Evolutionary conservation across 805 yeast genomes (phyloP).

Genomic region (Cyberlindnera xishuangbannaensis): DNA sequence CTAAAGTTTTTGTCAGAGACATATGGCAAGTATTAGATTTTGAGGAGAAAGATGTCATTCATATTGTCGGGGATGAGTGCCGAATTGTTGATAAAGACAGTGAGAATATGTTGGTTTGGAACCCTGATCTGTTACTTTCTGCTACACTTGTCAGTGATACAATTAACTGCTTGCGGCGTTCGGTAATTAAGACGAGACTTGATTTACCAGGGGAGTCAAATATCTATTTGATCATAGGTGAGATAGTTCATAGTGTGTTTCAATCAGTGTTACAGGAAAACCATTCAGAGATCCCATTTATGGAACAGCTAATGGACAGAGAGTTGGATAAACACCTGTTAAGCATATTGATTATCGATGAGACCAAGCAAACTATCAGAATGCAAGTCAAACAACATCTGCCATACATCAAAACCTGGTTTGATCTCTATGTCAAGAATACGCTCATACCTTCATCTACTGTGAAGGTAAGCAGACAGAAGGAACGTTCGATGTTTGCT

Average conservation of each 20-base stretch:
- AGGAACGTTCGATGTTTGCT: conserved; percentile 37
- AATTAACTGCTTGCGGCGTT: conserved; percentile 63
- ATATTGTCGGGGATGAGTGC: conserved; percentile 43
- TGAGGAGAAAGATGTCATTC: conserved; percentile 50
- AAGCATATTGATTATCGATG: conserved; percentile 51
- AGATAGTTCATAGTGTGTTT: conserved; percentile 71
- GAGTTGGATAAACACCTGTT: conserved; percentile 39
- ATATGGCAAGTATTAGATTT: conserved; percentile 51
- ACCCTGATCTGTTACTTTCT: conserved; percentile 78
- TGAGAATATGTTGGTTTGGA: conserved; percentile 63
- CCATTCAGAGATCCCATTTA: conserved; percentile 23
- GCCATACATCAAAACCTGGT: conserved; percentile 49
- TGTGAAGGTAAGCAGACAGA: conserved; percentile 24
- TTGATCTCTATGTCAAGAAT: conserved; percentile 37
- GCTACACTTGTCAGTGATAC: conserved; percentile 81
- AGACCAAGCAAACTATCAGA: conserved; percentile 39
- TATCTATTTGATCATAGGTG: conserved; percentile 72
- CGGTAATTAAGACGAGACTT: conserved; percentile 53
- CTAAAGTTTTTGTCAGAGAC: conserved; percentile 51
- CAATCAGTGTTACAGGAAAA: conserved; percentile 40
- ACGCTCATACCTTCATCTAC: conserved; percentile 22
- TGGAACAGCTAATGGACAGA: conserved; percentile 31
- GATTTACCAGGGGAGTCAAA: conserved; percentile 59
- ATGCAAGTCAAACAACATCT: conserved; percentile 41
- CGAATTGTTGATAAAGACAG: conserved; percentile 46